Percentiles rank a stretch among this genome's conserved stretches.
Conservation (phyloP, 2,329 filamentous ascomycete genomes). For the Colletotrichum costaricense region DNA sequence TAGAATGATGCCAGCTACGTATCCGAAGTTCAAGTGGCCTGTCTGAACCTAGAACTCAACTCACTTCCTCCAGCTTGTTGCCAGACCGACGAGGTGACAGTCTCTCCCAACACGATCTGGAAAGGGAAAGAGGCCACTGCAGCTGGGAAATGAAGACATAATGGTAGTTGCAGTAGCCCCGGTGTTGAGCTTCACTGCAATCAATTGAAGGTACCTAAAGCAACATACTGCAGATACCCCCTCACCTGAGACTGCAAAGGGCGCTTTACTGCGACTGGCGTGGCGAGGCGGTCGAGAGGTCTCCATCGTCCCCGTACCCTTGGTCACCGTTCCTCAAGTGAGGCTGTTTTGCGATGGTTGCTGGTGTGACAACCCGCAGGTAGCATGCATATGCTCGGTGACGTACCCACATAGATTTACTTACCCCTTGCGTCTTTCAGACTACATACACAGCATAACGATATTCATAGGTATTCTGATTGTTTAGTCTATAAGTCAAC, state of each 20-base stretch:
- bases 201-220: not conserved
- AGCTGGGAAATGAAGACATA: not conserved
- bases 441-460: not conserved
- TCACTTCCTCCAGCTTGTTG: not conserved
- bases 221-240: not conserved
- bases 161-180: not conserved
- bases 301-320: not conserved
- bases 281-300: slow-evolving; percentile 1
- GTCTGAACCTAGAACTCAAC: too few relatives aligned
- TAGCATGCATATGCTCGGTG: slow-evolving; percentile 28
- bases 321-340: slow-evolving; percentile 1
- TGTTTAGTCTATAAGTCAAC: not conserved
- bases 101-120: not conserved
- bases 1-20: too few relatives aligned
- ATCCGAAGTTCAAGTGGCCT: not conserved
- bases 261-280: slow-evolving; percentile 14
- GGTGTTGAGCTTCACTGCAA: not conserved
- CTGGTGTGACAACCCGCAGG: slow-evolving; percentile 20
- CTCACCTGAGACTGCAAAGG: slow-evolving; percentile 9
- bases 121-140: not conserved
- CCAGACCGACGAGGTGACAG: not conserved
- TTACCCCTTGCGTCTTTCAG: not conserved
- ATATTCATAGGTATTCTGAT: not conserved
- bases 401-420: slow-evolving; percentile 9
- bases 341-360: slow-evolving; percentile 23